Base-by-base conservation (phyloP, 75 land plant species). In the Pinus taeda region DNA sequence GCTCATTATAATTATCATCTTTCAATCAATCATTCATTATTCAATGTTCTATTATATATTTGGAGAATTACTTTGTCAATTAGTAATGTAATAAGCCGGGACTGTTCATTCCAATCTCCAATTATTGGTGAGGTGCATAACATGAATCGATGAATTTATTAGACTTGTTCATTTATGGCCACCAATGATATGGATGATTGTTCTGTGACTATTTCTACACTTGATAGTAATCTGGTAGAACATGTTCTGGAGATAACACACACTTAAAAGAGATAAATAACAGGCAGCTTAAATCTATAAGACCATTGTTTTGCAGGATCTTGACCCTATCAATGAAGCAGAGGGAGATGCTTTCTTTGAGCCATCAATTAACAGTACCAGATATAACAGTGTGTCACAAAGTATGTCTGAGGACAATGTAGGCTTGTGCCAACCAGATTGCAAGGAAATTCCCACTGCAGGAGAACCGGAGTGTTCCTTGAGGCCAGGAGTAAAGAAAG, bases 251-350 rank as follows among this genome's bases (percentile, higher is more conserved):
- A n/a, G 22, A 60, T n/a, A 18, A n/a, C 22, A 20, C 21, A 24
- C 61, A 8, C 61, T n/a, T 17, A 30, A n/a, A n/a, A 29, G 33
- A 15, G 69, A 67, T 0, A 4, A 37, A 36, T n/a, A 18, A 67
- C 20, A 42, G 21, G 7, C n/a, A 67, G n/a, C 49, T 9, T 37
- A 67, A 67, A 3, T 67, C 49, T 67, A n/a, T 42, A 2, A 15
- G 45, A 18, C 15, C 49, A n/a, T 69, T 69, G 4, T 69, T 64
- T 69, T 69, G 71, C 71, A 42, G 53, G 71, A 69, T 42, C 53
- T 69, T 69, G 71, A 42, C 42, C 71, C 11, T 67, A 18, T 67
- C 39, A 37, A 67, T 42, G 45, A n/a, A 18, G 12, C 17, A 3
- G 22, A 39, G 71, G 49, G 49, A 39, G 49, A 69, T 42, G 8